phyloP scores from a whole-genome alignment of 192 early-diverging fungal genomes.

The Linnemannia elongata region DNA sequence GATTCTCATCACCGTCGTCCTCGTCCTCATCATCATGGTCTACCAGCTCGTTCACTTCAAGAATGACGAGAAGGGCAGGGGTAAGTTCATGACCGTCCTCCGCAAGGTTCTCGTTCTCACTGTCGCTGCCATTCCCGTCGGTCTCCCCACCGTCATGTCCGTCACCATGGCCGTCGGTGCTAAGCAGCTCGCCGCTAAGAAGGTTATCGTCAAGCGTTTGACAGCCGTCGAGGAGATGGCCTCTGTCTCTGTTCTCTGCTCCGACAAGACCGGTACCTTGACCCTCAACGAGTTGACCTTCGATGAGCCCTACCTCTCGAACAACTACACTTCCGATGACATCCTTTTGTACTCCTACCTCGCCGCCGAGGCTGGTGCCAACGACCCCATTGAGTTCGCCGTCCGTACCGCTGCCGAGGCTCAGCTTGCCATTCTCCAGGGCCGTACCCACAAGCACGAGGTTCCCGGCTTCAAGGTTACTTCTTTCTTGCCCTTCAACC shows the following conservation, averaged over 20 bases:
- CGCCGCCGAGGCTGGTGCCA: slow-evolving; percentile 86
- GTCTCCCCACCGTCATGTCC: slow-evolving; percentile 90
- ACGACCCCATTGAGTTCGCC: slow-evolving; percentile 89
- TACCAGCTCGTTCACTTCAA: slow-evolving; percentile 72
- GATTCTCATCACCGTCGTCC: slow-evolving; percentile 80
- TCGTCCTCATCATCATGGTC: slow-evolving; percentile 84
- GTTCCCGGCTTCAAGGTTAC: slow-evolving; percentile 91
- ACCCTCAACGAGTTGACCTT: slow-evolving; percentile 92
- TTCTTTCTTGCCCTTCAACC: slow-evolving; percentile 91
- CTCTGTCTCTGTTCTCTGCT: slow-evolving; percentile 83
- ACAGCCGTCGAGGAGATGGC: slow-evolving; percentile 92
- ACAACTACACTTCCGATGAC: slow-evolving; percentile 78
- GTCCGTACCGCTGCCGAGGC: slow-evolving; percentile 82
- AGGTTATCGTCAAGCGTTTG: slow-evolving; percentile 93
- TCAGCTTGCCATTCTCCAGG: slow-evolving; percentile 70
- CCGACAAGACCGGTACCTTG: slow-evolving; percentile 87
- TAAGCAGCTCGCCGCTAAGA: slow-evolving; percentile 86
- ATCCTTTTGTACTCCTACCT: slow-evolving; percentile 84
- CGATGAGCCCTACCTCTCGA: slow-evolving; percentile 82
- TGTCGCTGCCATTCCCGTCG: slow-evolving; percentile 91
- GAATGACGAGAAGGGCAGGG: slow-evolving; percentile 51
- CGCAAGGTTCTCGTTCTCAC: slow-evolving; percentile 84
- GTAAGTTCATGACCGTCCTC: slow-evolving; percentile 73
- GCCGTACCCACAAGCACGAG: slow-evolving; percentile 73
- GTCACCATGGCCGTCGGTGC: slow-evolving; percentile 95